Evolutionary conservation across 2,329 filamentous ascomycete genomes (phyloP).

Genomic region (Dothiorella sarmentorum): DNA sequence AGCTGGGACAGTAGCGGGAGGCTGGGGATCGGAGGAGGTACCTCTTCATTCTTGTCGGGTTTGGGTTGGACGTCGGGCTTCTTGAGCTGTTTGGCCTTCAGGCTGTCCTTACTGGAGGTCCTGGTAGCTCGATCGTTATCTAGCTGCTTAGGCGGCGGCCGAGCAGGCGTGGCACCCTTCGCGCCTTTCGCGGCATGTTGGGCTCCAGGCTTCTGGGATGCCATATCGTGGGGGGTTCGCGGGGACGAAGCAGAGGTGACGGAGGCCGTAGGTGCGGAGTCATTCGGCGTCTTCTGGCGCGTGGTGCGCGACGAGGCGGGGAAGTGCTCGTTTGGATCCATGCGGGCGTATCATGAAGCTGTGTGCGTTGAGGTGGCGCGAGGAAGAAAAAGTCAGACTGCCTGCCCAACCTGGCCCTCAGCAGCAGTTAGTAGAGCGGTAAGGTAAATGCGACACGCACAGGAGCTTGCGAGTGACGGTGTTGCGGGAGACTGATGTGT

Average conservation of each 20-base stretch:
- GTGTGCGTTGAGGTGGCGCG: neutral
- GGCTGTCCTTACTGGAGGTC: conserved; percentile 38
- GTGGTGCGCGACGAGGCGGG: conserved; percentile 15
- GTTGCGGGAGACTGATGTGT: neutral
- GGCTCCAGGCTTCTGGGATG: conserved; percentile 8
- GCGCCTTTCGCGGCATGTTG: neutral
- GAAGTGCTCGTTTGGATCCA: conserved; percentile 16
- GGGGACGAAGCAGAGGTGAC: neutral
- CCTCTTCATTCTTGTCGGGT: conserved; percentile 37
- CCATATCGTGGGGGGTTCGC: conserved; percentile 5
- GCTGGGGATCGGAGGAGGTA: conserved; percentile 18
- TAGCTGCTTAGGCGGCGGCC: conserved; percentile 29
- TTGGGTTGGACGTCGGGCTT: conserved; percentile 32
- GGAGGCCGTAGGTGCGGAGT: conserved; percentile 3
- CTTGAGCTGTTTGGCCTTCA: conserved; percentile 36
- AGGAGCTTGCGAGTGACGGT: neutral
- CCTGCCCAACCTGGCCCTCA: neutral
- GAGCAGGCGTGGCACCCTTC: conserved; percentile 17
- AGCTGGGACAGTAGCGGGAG: conserved; percentile 21
- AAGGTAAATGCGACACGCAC: neutral
- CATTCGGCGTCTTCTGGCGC: conserved; percentile 18
- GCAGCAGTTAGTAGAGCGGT: neutral
- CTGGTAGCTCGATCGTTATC: conserved; percentile 31
- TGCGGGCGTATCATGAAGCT: conserved; percentile 15
- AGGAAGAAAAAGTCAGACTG: conserved; percentile 1